Evolutionary conservation across 2,329 filamentous ascomycete genomes (phyloP).

Genomic region (Chrysoporthe austroafricana): DNA sequence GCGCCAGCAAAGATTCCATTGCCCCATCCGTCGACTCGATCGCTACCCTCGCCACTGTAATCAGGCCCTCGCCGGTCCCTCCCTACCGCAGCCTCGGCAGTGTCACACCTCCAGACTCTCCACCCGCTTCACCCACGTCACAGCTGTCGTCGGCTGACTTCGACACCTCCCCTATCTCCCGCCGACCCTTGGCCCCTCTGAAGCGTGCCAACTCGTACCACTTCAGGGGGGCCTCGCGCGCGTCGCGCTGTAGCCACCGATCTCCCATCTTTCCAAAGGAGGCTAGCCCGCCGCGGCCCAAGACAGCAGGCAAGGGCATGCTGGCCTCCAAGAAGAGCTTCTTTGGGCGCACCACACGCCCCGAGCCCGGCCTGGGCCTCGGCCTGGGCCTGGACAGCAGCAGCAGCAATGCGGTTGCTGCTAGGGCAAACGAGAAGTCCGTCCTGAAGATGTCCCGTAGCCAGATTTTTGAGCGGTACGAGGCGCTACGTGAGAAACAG

Average conservation of each 20-base stretch:
- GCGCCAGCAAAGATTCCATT: constrained; percentile 14
- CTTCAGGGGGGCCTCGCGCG: constrained; percentile 9
- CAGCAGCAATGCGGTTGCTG: background rate
- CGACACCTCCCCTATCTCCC: constrained; percentile 13
- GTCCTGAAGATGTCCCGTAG: constrained; percentile 19
- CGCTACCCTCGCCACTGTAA: constrained; percentile 12
- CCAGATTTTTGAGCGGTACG: constrained; percentile 24
- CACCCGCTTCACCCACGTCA: constrained; percentile 14
- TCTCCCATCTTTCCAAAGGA: constrained; percentile 11
- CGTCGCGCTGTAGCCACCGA: constrained; percentile 9
- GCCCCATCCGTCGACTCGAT: constrained; percentile 16
- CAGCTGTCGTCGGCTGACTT: constrained; percentile 21
- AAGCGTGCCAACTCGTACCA: constrained; percentile 18
- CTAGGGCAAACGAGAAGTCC: constrained; percentile 1
- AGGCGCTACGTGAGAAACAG: constrained; percentile 26
- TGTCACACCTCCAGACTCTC: constrained; percentile 26
- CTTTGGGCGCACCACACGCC: background rate
- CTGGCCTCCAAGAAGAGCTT: constrained; percentile 23
- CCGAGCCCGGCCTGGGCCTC: background rate
- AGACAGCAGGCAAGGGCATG: constrained; percentile 21
- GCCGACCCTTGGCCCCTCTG: constrained; percentile 5
- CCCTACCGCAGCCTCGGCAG: constrained; percentile 18
- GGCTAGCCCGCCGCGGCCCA: constrained; percentile 13
- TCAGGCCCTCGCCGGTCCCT: constrained; percentile 19
- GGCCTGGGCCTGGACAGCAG: no score